Base-by-base conservation (phyloP, 371 early-diverging fungal species). In the Conidiobolus incongruus region DNA sequence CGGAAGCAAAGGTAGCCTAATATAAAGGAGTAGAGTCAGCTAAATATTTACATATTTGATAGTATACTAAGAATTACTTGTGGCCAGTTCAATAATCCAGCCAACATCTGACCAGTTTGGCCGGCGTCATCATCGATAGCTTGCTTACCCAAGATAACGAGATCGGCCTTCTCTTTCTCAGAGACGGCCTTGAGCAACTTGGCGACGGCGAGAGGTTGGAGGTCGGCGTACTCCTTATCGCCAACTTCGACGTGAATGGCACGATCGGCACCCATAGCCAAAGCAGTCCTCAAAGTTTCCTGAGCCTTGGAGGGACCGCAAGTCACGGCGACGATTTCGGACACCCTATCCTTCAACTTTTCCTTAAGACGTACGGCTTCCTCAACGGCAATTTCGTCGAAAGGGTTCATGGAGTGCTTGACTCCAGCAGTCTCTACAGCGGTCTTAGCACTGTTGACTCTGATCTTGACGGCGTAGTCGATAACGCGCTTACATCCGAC, bases 401-500 rank as follows among this genome's bases (percentile, higher is more conserved):
- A 95, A 33, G 97, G 97, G 65, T 97, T 97, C 82, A 95, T 86
- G 53, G 86, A 85, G 74, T 94, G 94, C 75, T 92, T 94, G 41
- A 91, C 85, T 54, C 77, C 79, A 33, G 65, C 68, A 24, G 87
- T 88, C 58, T 93, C 97, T 52, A 94, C 89, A 53, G 72, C 83
- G 5, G 81, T 73, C 53, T 81, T 81, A 43, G 81, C 73, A 36
- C 81, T 64, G 55, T 82, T 83, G 35, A 97, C 93, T 47, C 94
- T 83, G 59, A 93, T 79, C 70, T 94, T 97, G 70, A 92, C 94
- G 37, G 93, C 92, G 57, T 86, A 95, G 67, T 96, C 97, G 54
- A 96, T 72, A 34, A 92, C 97, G 43, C 97, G 81, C 76, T 96
- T 96, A 52, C 83, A 78, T 45, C 82, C 87, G 8, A 47, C 47